Percentiles rank a stretch among this genome's conserved stretches.
These are phyloP conservation scores for Tetrapisispora nanseiensis DNA, from an alignment of 805 yeast species.

Conservation along the genomic window DNA sequence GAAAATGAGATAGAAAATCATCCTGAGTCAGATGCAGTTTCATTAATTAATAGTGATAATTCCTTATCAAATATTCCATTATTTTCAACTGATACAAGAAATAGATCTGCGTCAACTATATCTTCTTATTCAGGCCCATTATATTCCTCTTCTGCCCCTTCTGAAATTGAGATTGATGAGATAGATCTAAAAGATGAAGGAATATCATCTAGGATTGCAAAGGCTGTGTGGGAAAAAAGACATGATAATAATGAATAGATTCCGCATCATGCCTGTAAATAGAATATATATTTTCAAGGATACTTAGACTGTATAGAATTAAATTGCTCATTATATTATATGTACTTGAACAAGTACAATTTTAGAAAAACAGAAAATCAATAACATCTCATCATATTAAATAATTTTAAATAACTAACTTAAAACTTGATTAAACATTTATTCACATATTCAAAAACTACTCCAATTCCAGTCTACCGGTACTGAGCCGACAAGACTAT, in stretches of 20 bases:
- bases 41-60: conserved; percentile 28
- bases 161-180: conserved; percentile 18
- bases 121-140: conserved; percentile 13
- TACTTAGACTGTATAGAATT: neutral
- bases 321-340: neutral
- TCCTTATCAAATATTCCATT: conserved; percentile 33
- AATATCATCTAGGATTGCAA: conserved; percentile 17
- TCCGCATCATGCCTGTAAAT: neutral
- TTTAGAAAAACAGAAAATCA: neutral
- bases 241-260: neutral
- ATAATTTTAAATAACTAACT: neutral
- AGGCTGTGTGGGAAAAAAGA: conserved; percentile 14
- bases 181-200: conserved; percentile 7
- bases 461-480: conserved; percentile 81
- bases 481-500: conserved; percentile 37
- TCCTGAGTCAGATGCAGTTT: conserved; percentile 39
- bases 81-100: conserved; percentile 32
- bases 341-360: too few relatives aligned
- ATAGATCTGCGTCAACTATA: conserved; percentile 22
- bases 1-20: conserved; percentile 13
- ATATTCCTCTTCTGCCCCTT: conserved; percentile 4
- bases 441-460: conserved; percentile 38
- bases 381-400: too few relatives aligned
- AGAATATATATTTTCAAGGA: neutral
- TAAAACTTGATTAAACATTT: neutral